Conservation (phyloP, 805 yeast genomes). For the Yamadazyma sp. region DNA sequence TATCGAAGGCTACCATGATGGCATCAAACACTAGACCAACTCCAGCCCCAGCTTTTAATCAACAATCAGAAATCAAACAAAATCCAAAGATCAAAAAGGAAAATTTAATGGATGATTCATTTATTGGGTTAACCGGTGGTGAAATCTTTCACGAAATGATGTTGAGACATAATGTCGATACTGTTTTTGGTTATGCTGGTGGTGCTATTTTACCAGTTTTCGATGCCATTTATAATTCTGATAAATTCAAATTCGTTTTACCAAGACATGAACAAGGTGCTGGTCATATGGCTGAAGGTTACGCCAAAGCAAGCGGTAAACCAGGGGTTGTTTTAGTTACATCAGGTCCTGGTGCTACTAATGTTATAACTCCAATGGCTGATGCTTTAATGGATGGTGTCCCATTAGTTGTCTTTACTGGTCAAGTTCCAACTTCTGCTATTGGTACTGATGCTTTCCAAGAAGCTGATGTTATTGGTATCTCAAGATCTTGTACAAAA, state of each 20-base stretch:
- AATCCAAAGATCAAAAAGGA: conserved; percentile 10
- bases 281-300: conserved; percentile 99
- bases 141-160: conserved; percentile 99
- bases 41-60: conserved; percentile 54
- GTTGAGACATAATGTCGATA: conserved; percentile 92
- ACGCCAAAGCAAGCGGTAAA: conserved; percentile 92
- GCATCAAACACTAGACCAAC: conserved; percentile 31
- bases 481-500: conserved; percentile 94
- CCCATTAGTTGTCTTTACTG: conserved; percentile 94
- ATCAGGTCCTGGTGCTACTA: conserved; percentile 99
- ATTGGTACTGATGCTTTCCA: conserved; percentile 99
- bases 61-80: conserved; percentile 13
- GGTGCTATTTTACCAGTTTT: conserved; percentile 98
- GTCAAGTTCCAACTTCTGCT: conserved; percentile 93
- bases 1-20: conserved; percentile 24
- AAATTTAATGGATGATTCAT: conserved; percentile 67
- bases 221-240: conserved; percentile 93
- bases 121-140: conserved; percentile 97
- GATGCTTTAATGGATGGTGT: conserved; percentile 97
- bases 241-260: conserved; percentile 81
- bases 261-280: conserved; percentile 99
- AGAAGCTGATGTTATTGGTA: conserved; percentile 97
- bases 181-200: conserved; percentile 97
- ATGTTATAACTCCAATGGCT: conserved; percentile 97
- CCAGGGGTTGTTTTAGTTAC: conserved; percentile 98